Base-by-base conservation (phyloP, 768 basidiomycete genomes). In the Macrolepiota dolichaula region DNA sequence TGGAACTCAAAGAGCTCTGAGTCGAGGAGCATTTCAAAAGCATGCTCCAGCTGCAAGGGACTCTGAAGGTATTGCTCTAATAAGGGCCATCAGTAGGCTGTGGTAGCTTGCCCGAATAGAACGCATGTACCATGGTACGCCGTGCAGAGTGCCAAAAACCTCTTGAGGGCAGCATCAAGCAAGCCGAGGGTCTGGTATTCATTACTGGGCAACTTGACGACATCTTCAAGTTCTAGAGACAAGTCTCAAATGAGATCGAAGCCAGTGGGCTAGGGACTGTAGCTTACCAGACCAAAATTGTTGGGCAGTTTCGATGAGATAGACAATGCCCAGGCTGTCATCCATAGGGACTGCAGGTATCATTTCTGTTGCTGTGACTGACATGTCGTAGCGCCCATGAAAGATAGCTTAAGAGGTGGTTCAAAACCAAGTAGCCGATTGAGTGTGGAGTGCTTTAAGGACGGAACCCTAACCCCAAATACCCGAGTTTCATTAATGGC, bases 1-100 rank as follows among this genome's bases (percentile, higher is more conserved):
- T 98, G 94, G 68, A 91, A 96, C 2, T 83, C 73, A 67, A 98
- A 97, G 42, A 98, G 81, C 68, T 96, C 94, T 0, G 92, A 94
- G 57, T 86, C 84, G 44, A 96, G 77, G 12, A 98, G 76, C 32
- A 90, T 73, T 42, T 82, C 77, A 66, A 90, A 89, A 11, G 94
- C 94, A 70, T 94, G 89, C 63, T 94, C 85, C 50, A 98, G 80
- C 67, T 96, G 94, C 25, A 90, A 72, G 2, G 89, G 89, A 57
- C 85, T 88, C 63, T 92, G 88, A 42, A 98, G 80, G 73, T 92
- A 98, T 68, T 88, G 84, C 68, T 97, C 96, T 77, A 63, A 36
- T 46, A 63, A 59, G 47, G 29, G 50, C 54, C 42, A 62, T 63
- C 46, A 64, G 65, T 52, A 56, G 29, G 38, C 55, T 56, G 27